Percentiles rank a stretch among this genome's conserved stretches.
phyloP scores from a whole-genome alignment of 1,139 yeast genomes.

The Saccharomyces uvarum region DNA sequence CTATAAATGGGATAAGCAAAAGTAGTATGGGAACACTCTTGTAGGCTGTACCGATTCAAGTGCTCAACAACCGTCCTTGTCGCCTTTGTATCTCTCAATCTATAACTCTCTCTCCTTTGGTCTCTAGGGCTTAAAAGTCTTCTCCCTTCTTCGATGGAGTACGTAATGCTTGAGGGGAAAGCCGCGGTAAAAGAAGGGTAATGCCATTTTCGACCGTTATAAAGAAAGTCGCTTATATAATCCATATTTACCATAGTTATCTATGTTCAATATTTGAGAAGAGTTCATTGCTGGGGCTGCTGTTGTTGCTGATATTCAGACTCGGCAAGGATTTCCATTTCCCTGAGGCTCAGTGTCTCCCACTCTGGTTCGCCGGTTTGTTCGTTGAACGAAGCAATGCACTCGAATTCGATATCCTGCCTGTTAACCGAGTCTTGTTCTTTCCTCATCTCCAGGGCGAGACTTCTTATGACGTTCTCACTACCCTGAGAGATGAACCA shows the following conservation, averaged over 20 bases:
- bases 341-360: conserved; percentile 26
- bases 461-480: conserved; percentile 44
- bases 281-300: background rate
- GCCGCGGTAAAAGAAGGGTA: background rate
- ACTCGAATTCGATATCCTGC: conserved; percentile 20
- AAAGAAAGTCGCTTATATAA: background rate
- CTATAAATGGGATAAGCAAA: background rate
- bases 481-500: conserved; percentile 59
- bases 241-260: background rate
- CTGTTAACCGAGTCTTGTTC: conserved; percentile 17
- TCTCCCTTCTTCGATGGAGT: background rate
- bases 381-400: conserved; percentile 23
- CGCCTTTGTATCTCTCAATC: background rate
- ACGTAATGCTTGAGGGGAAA: background rate
- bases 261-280: background rate
- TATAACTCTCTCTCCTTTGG: background rate
- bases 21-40: background rate
- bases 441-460: conserved; percentile 55
- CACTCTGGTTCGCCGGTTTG: conserved; percentile 21
- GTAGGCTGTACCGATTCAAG: background rate
- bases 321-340: conserved; percentile 18
- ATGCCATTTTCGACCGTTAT: background rate
- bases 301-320: conserved; percentile 4
- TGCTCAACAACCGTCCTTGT: background rate
- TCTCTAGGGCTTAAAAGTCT: background rate